phyloP scores from a whole-genome alignment of 2,329 filamentous ascomycete genomes.

The Parascedosporium putredinis region DNA sequence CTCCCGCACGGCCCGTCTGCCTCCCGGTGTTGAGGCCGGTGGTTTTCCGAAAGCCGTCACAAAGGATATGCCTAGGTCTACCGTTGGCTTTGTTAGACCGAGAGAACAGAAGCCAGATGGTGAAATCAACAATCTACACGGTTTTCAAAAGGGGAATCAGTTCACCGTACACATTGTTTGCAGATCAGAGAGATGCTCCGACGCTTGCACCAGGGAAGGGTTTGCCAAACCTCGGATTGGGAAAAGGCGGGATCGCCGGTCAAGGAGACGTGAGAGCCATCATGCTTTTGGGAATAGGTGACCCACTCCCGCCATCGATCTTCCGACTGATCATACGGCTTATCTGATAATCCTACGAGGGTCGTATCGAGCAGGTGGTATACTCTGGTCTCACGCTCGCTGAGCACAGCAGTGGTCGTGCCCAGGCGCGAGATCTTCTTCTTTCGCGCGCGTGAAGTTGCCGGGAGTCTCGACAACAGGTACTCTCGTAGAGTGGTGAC shows the following conservation, averaged over 20 bases:
- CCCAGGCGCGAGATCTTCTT: constrained; percentile 44
- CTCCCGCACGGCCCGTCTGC: constrained; percentile 13
- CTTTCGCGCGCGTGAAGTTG: constrained; percentile 51
- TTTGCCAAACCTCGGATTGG: constrained; percentile 50
- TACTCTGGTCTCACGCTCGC: constrained; percentile 12
- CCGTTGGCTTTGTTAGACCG: constrained; percentile 31
- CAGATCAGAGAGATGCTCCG: background rate
- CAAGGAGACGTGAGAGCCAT: constrained; percentile 45
- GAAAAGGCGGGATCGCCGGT: constrained; percentile 37
- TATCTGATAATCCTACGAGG: constrained; percentile 7
- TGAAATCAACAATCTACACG: constrained; percentile 61
- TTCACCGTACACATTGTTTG: background rate
- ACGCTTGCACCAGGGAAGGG: background rate
- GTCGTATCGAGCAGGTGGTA: constrained; percentile 11
- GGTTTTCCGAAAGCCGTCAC: constrained; percentile 62
- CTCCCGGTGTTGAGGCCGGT: background rate
- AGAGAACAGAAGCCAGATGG: constrained; percentile 67
- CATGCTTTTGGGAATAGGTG: constrained; percentile 51
- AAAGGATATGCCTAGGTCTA: constrained; percentile 65
- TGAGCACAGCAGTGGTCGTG: constrained; percentile 21
- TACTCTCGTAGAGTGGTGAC: constrained; percentile 61
- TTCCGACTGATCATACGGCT: constrained; percentile 15
- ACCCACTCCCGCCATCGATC: constrained; percentile 44
- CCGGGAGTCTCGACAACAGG: constrained; percentile 54
- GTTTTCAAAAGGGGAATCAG: background rate